phyloP scores from a whole-genome alignment of 2,329 filamentous ascomycete genomes.

The Epichloe scottii region DNA sequence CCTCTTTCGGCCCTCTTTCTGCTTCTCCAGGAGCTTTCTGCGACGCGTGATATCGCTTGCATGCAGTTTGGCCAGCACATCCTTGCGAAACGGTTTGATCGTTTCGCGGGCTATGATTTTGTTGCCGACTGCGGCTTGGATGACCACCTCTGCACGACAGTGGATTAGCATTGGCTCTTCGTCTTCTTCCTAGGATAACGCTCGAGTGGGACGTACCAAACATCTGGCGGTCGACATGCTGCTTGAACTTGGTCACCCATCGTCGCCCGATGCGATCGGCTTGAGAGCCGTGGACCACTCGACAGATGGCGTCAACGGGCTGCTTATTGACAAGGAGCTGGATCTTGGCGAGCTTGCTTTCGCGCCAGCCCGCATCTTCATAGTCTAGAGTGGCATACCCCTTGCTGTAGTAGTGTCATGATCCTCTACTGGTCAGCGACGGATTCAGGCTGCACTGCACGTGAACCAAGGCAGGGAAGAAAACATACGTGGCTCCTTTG shows the following conservation, averaged over 20 bases:
- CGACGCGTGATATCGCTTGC: slow-evolving; percentile 75
- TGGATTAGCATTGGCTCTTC: not conserved
- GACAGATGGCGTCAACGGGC: slow-evolving; percentile 87
- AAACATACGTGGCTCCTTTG: slow-evolving; percentile 60
- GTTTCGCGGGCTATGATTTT: slow-evolving; percentile 84
- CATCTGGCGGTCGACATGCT: slow-evolving; percentile 93
- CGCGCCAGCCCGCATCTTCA: slow-evolving; percentile 81
- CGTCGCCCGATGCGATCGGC: slow-evolving; percentile 66
- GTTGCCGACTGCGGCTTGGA: slow-evolving; percentile 77
- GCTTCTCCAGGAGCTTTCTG: slow-evolving; percentile 83
- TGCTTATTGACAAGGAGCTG: slow-evolving; percentile 88
- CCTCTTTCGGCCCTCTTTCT: slow-evolving; percentile 89
- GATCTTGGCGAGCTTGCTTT: slow-evolving; percentile 72
- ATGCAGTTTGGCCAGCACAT: slow-evolving; percentile 86
- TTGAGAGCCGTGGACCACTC: slow-evolving; percentile 75
- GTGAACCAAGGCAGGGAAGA: too few species aligned
- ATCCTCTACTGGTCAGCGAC: not conserved
- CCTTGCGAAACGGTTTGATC: slow-evolving; percentile 92
- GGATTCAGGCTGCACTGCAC: not conserved
- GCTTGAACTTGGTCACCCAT: slow-evolving; percentile 94
- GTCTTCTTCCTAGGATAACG: not conserved
- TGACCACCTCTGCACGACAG: slow-evolving; percentile 58
- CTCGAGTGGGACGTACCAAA: slow-evolving; percentile 38
- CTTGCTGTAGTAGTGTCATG: slow-evolving; percentile 41
- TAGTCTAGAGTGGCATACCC: slow-evolving; percentile 95